These are phyloP conservation scores for Aspergillus ochraceoroseus DNA, from an alignment of 2,329 filamentous ascomycete genomes.

Conservation along the genomic window DNA sequence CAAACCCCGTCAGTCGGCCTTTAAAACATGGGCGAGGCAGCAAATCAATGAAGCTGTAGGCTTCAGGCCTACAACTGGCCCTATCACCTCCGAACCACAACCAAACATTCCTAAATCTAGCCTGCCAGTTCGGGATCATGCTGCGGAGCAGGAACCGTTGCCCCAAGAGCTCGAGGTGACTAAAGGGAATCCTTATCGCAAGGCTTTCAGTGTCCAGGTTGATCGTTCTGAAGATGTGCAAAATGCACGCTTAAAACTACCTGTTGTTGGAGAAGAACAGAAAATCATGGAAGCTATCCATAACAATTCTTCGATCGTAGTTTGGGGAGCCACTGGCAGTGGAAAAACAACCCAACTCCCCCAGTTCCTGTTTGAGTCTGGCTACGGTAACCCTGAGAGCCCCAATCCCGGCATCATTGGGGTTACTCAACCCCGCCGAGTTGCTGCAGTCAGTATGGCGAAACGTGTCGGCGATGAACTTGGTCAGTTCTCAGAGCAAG, in stretches of 20 bases:
- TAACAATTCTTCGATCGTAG: constrained; percentile 80
- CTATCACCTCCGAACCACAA: constrained; percentile 31
- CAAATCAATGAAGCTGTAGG: constrained; percentile 81
- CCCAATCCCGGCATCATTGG: constrained; percentile 89
- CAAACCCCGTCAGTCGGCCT: constrained; percentile 56
- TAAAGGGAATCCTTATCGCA: constrained; percentile 52
- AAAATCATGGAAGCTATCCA: constrained; percentile 97
- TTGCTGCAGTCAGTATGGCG: constrained; percentile 95
- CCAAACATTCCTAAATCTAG: constrained; percentile 27
- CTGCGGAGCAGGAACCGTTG: constrained; percentile 39
- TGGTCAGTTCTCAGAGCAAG: constrained; percentile 67
- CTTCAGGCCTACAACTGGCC: constrained; percentile 49
- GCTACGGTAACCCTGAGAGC: constrained; percentile 73
- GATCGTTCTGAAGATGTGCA: constrained; percentile 69
- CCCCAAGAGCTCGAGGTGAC: constrained; percentile 39
- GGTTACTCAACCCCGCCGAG: constrained; percentile 87
- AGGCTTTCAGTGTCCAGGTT: constrained; percentile 71
- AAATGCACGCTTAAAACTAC: constrained; percentile 69
- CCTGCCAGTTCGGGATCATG: constrained; percentile 35
- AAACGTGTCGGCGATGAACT: constrained; percentile 84
- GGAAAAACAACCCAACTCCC: constrained; percentile 97
- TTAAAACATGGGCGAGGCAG: constrained; percentile 88
- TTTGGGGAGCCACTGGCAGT: constrained; percentile 92
- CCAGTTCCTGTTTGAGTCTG: constrained; percentile 91
- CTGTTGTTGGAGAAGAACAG: constrained; percentile 91